Evolutionary conservation across 345 rosid genomes (phyloP).

Genomic region (Arabis alpina): DNA sequence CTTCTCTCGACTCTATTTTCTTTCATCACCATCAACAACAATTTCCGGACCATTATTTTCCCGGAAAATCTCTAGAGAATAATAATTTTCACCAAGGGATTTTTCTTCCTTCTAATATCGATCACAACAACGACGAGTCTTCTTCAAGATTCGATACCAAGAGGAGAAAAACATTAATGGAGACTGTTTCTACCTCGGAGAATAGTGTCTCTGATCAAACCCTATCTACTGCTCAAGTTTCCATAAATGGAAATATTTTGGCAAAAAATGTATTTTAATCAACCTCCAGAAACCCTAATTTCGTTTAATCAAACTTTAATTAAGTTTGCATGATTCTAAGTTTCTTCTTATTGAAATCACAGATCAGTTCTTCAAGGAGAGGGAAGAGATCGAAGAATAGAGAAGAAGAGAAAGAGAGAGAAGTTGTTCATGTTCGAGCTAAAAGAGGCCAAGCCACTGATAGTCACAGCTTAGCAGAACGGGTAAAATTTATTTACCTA

Average conservation of each 20-base stretch:
- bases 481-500: slow-evolving; percentile 48
- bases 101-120: slow-evolving; percentile 41
- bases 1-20: slow-evolving; percentile 46
- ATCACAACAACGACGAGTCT: slow-evolving; percentile 42
- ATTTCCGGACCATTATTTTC: slow-evolving; percentile 31
- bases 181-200: slow-evolving; percentile 36
- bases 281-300: slow-evolving; percentile 27
- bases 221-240: slow-evolving; percentile 28
- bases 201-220: slow-evolving; percentile 43
- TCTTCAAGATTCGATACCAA: slow-evolving; percentile 49
- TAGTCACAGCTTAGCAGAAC: slow-evolving; percentile 92
- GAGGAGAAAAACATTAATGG: slow-evolving; percentile 43
- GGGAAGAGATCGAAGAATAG: slow-evolving; percentile 54
- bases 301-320: neutral
- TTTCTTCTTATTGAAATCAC: neutral
- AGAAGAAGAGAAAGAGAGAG: slow-evolving; percentile 56
- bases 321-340: too few species aligned
- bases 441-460: slow-evolving; percentile 96
- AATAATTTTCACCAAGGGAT: slow-evolving; percentile 29
- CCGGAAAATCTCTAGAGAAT: slow-evolving; percentile 21
- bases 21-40: slow-evolving; percentile 42
- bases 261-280: slow-evolving; percentile 21
- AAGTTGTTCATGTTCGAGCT: slow-evolving; percentile 92
- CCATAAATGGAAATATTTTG: slow-evolving; percentile 30
- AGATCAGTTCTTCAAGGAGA: slow-evolving; percentile 43